These are phyloP conservation scores for Camillea tinctor DNA, from an alignment of 2,329 filamentous ascomycete species.

Conservation along the genomic window DNA sequence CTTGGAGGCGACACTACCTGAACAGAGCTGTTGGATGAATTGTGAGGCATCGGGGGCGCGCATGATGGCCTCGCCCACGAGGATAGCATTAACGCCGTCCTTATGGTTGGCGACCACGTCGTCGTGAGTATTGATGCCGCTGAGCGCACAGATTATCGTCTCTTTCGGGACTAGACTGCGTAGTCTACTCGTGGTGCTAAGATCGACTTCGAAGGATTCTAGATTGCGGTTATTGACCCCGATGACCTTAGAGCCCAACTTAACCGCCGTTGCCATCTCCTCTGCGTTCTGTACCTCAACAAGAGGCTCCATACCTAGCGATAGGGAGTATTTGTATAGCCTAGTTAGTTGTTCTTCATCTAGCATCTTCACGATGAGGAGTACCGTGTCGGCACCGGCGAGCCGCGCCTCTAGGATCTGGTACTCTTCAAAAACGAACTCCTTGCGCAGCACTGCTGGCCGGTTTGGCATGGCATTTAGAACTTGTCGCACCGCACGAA, in stretches of 20 bases:
- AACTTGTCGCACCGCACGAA: conserved; percentile 82
- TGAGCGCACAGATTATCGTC: conserved; percentile 89
- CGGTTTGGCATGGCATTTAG: conserved; percentile 89
- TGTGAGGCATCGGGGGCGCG: conserved; percentile 75
- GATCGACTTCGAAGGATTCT: conserved; percentile 94
- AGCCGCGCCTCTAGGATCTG: conserved; percentile 93
- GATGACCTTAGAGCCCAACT: conserved; percentile 85
- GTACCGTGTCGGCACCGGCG: conserved; percentile 88
- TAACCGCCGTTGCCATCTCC: conserved; percentile 86
- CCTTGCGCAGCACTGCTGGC: conserved; percentile 88
- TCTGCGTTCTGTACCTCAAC: conserved; percentile 95
- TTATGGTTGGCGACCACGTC: conserved; percentile 86
- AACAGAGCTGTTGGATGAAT: conserved; percentile 84
- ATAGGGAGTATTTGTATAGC: conserved; percentile 85
- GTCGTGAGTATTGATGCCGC: conserved; percentile 84
- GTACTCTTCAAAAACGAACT: conserved; percentile 98
- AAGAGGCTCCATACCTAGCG: conserved; percentile 93
- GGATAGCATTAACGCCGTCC: conserved; percentile 86
- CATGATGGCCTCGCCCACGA: conserved; percentile 97
- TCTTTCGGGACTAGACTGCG: conserved; percentile 82
- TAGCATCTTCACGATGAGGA: conserved; percentile 98
- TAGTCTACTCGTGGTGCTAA: conserved; percentile 85
- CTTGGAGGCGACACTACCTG: conserved; percentile 45
- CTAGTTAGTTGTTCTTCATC: conserved; percentile 69
- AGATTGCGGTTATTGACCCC: conserved; percentile 98